Evolutionary conservation across 2,329 filamentous ascomycete genomes (phyloP), one percentile per base, ranked within the genome.

Genomic region (Penicillium sp.): DNA sequence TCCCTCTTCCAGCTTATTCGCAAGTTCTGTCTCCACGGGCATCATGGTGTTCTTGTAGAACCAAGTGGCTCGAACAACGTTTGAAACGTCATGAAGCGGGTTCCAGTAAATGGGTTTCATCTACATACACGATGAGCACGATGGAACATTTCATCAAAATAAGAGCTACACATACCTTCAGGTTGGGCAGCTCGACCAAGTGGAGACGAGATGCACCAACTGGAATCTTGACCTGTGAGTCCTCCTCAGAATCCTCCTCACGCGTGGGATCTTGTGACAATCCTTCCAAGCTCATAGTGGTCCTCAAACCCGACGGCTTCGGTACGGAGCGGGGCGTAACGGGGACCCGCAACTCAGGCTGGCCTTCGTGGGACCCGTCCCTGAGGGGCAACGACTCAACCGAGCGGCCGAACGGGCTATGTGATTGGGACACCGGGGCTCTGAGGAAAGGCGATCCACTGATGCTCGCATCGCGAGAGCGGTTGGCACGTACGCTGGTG

Each of bases 31-130:
- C 65, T 96, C 92, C 6, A 99, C 86, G 0, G 95, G 95, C 61
- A 91, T 82, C 93, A 98, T 97, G 0, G 91, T 94, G 73, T 97
- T 93, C 80, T 90, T 91, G 78, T 98, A 98, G 75, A 99, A 99
- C 95, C 95, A 99, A 0, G 94, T 98, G 0, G 91, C 93, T 67
- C 95, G 85, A 60, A 90, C 84, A 1, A 98, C 93, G 38, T 88
- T 83, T 7, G 92, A 90, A 35, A 96, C 86, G 72, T 98, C 95
- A 70, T 96, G 93, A 35, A 98, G 85, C 8, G 95, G 94, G 19
- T 90, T 93, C 95, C 95, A 99, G 75, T 99, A 99, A 62, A 98
- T 97, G 0, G 95, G 95, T 76, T 93, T 92, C 93, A 99, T 96
- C 72, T 91, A 85, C 1, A 22, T 13, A 49, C 10, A 7, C 4